Base-by-base conservation (phyloP, 2,329 filamentous ascomycete genomes). In the Talaromyces amestolkiae region DNA sequence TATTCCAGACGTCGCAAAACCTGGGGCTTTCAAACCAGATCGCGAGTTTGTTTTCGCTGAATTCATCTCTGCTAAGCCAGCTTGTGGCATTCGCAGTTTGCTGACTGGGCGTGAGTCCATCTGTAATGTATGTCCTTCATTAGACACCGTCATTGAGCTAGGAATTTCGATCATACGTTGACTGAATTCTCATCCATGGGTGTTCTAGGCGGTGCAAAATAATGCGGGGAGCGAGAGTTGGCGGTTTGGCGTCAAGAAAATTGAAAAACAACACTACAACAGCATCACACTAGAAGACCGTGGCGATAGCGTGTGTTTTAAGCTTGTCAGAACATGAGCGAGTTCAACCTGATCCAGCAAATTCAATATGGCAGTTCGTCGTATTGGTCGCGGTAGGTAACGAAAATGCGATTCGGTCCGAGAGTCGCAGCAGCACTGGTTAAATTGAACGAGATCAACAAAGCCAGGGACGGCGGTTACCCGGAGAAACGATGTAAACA, bases 41-140 rank as follows among this genome's bases (percentile, higher is more conserved):
- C 74, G 74, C 45, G 85, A 83, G 69, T 89, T 89, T 69, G 81
- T 82, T 47, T 79, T 80, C 13, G 84, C 79, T 4, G 81, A 77
- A 35, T 79, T 83, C 74, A 86, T 78, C 70, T 87, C 85, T 66
- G 73, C 74, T 47, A 87, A 78, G 15, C 75, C 72, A 31, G 68
- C 69, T 47, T 73, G 72, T 11, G 76, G 76, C 33, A 77, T 73
- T 67, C 75, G 73, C 45, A 69, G 72, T 24, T 72, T 74, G 67
- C 70, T 71, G 9, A 69, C 67, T 3, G 70, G 51, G 60, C 70
- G 72, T 27, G 74, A 65, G 31, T 75, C 72, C 51, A 66, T 65
- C 72, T 77, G 67, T 13, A 37, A 37, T 11, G 24, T 19, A 10
- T 13, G 7, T n/a, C 13, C 33, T 6, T 35, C 9, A 19, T 63